A percentile compares a stretch with the other conserved stretches of the same genome.
Conservation (phyloP, 257 asterid species). For the Nicotiana benthamiana region DNA sequence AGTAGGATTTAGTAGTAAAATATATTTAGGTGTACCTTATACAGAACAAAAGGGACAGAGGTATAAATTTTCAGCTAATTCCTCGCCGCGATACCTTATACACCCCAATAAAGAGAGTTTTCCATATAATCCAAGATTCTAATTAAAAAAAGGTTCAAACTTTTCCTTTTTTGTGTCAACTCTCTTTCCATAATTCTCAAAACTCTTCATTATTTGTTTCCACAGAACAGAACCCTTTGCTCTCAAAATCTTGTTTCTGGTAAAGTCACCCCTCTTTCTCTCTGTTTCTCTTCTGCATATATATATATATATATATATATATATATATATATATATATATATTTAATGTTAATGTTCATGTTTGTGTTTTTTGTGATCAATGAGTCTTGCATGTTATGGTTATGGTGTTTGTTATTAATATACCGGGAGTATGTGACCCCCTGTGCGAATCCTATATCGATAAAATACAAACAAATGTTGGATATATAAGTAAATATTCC, state of each 20-base stretch:
- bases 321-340: too few relatives aligned
- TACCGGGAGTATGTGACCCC: too few relatives aligned
- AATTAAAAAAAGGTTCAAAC: background rate
- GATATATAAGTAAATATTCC: too few relatives aligned
- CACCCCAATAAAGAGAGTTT: background rate
- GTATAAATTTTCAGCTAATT: conserved; percentile 11
- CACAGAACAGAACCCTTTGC: background rate
- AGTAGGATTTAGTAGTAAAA: background rate
- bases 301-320: too few relatives aligned
- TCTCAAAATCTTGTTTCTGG: background rate
- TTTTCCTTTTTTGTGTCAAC: background rate
- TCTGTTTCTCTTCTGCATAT: too few relatives aligned
- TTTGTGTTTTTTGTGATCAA: background rate
- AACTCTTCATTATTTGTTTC: background rate
- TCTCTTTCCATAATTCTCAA: background rate
- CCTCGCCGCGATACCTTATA: conserved; percentile 8
- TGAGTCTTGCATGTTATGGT: conserved; percentile 8
- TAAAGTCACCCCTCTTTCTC: background rate
- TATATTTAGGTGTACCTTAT: background rate
- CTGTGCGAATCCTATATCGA: too few relatives aligned
- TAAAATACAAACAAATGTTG: too few relatives aligned
- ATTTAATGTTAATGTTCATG: too few relatives aligned
- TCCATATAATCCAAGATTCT: background rate
- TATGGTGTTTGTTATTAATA: too few relatives aligned
- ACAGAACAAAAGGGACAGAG: background rate